These are phyloP conservation scores for Gyrodon lividus DNA, from an alignment of 768 basidiomycete genomes.

Conservation along the genomic window DNA sequence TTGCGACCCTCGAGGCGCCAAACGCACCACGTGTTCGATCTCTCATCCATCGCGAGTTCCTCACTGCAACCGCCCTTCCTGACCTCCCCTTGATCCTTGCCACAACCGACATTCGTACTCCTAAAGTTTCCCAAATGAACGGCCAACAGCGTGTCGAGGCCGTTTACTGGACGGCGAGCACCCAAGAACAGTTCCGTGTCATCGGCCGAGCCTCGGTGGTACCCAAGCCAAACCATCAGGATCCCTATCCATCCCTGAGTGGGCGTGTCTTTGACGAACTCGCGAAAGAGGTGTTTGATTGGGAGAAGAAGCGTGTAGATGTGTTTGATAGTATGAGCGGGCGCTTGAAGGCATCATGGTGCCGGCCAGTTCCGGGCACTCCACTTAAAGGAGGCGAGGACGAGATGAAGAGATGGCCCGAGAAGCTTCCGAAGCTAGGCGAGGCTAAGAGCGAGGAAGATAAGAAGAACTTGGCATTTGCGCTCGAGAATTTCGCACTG, in stretches of 20 bases:
- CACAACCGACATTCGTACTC: conserved; percentile 71
- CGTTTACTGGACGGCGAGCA: conserved; percentile 71
- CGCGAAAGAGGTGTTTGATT: conserved; percentile 39
- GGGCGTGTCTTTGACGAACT: conserved; percentile 35
- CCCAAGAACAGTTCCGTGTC: conserved; percentile 74
- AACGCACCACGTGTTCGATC: conserved; percentile 62
- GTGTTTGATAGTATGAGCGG: conserved; percentile 59
- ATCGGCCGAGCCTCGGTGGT: conserved; percentile 55
- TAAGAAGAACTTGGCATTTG: conserved; percentile 47
- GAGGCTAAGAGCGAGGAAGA: conserved; percentile 45
- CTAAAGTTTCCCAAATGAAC: conserved; percentile 62
- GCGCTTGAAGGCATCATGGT: conserved; percentile 71
- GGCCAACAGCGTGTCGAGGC: conserved; percentile 48
- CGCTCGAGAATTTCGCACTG: conserved; percentile 68
- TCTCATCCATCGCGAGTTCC: conserved; percentile 58
- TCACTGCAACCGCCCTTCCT: conserved; percentile 42
- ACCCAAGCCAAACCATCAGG: conserved; percentile 43
- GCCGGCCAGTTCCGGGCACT: conserved; percentile 63
- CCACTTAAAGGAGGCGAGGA: conserved; percentile 50
- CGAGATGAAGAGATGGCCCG: conserved; percentile 63
- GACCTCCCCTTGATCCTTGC: conserved; percentile 59
- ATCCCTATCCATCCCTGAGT: conserved; percentile 9
- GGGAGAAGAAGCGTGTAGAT: conserved; percentile 64
- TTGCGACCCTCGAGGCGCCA: conserved; percentile 34
- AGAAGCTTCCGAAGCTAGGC: conserved; percentile 46